Evolutionary conservation across 2,329 filamentous ascomycete species (phyloP), one percentile per base, ranked within the genome.

Genomic region (Fusarium armeniacum): DNA sequence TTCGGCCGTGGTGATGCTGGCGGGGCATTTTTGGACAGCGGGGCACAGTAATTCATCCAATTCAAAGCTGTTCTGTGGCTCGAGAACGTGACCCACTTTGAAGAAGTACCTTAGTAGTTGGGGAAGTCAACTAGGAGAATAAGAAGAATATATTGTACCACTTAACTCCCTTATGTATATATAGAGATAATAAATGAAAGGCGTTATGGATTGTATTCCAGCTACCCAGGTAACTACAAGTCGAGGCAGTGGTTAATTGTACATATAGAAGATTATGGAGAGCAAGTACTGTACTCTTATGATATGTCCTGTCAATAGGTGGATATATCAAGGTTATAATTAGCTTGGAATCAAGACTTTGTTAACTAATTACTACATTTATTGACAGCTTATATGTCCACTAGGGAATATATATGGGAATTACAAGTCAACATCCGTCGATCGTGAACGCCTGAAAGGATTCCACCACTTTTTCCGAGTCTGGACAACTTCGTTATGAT

Each of bases 21-120:
- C 73, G 74, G 74, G 74, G 74, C 71, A 73, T 74, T 75, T 75
- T 76, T 71, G 68, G 69, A 71, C 57, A 65, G 73, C 73, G 75
- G 74, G 74, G 73, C 71, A 71, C 54, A 57, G 60, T 47, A 73
- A 71, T 69, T 73, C 64, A 63, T 63, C 46, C 58, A 20, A 62
- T 63, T 58, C 50, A 8, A 62, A 63, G 58, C 50, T 63, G 52
- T 64, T 58, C 60, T 70, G 57, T 61, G 63, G 47, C 69, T 65
- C 24, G 8, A 51, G 8, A 51, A 40, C 18, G 3, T 20, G 49
- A 18, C 24, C 49, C 49, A 51, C 49, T 40, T 51, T 30, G 28
- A 11, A 16, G 26, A 32, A 22, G 18, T 20, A 20, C 20, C 20
- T 20, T 20, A 20, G 20, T n/a, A 46, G 18, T 30, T 46, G 26